These are phyloP conservation scores for Perkinsus marinus DNA, from an alignment of 169 alveolate genomes.

Conservation along the genomic window DNA sequence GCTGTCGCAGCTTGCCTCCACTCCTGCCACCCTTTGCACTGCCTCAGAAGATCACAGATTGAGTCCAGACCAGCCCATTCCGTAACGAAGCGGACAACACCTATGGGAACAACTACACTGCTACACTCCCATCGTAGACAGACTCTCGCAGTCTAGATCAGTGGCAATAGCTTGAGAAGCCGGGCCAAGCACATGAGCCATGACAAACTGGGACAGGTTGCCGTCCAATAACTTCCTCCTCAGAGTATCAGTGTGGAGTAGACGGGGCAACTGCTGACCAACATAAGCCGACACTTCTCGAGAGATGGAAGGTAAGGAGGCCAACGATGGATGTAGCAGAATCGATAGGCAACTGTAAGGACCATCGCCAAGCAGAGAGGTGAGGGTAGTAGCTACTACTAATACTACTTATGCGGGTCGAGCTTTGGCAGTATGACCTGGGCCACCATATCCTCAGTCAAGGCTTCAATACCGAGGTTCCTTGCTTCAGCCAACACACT, in stretches of 20 bases:
- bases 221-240: not conserved
- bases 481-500: not conserved
- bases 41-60: not conserved
- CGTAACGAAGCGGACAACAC: not conserved
- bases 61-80: not conserved
- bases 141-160: not conserved
- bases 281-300: not conserved
- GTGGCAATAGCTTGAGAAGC: not conserved
- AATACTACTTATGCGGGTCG: not conserved
- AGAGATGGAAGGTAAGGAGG: not conserved
- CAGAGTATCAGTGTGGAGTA: not conserved
- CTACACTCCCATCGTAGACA: not conserved
- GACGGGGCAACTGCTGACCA: not conserved
- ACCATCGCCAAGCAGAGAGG: not conserved
- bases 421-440: not conserved
- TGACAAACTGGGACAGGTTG: not conserved
- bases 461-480: not conserved
- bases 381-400: not conserved
- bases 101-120: not conserved
- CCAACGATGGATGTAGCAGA: not conserved
- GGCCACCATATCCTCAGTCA: not conserved
- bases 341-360: not conserved
- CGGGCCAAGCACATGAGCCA: not conserved
- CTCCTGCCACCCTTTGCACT: not conserved
- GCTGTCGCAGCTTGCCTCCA: not conserved